These are phyloP conservation scores for Russula brevipes DNA, from an alignment of 768 basidiomycete genomes.

Conservation along the genomic window DNA sequence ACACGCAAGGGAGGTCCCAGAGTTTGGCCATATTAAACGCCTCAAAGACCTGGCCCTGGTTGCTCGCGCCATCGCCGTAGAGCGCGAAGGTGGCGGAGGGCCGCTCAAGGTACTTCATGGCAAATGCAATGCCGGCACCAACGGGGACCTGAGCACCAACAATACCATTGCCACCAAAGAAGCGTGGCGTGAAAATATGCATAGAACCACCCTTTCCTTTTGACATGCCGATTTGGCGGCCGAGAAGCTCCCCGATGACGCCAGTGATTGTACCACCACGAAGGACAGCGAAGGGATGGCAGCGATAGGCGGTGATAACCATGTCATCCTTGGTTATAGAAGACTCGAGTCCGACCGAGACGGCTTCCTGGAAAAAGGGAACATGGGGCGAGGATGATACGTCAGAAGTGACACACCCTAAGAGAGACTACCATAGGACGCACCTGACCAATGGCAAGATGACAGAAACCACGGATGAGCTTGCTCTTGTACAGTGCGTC, in stretches of 20 bases:
- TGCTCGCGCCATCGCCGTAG: constrained; percentile 97
- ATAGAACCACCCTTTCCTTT: constrained; percentile 97
- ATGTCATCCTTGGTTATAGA: constrained; percentile 80
- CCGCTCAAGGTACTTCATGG: constrained; percentile 79
- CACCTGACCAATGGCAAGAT: constrained; percentile 96
- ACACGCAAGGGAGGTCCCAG: constrained; percentile 91
- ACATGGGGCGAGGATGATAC: not conserved
- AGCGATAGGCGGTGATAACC: constrained; percentile 96
- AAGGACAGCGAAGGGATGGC: constrained; percentile 95
- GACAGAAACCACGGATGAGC: constrained; percentile 96
- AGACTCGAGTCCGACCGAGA: constrained; percentile 88
- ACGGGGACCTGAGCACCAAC: constrained; percentile 98
- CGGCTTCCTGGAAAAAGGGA: constrained; percentile 69
- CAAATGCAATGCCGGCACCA: constrained; percentile 91
- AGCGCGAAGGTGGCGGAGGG: constrained; percentile 83
- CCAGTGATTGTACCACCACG: constrained; percentile 89
- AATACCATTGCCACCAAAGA: constrained; percentile 99
- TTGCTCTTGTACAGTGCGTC: constrained; percentile 97
- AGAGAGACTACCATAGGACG: constrained; percentile 17
- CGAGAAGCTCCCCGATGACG: constrained; percentile 88
- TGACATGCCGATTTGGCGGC: constrained; percentile 89
- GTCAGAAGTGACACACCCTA: constrained; percentile 1
- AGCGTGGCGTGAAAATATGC: constrained; percentile 97
- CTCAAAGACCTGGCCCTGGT: constrained; percentile 99
- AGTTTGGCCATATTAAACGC: constrained; percentile 99